These are phyloP conservation scores for Verticillium alfalfae DNA, from an alignment of 2,329 filamentous ascomycete genomes.

Conservation along the genomic window DNA sequence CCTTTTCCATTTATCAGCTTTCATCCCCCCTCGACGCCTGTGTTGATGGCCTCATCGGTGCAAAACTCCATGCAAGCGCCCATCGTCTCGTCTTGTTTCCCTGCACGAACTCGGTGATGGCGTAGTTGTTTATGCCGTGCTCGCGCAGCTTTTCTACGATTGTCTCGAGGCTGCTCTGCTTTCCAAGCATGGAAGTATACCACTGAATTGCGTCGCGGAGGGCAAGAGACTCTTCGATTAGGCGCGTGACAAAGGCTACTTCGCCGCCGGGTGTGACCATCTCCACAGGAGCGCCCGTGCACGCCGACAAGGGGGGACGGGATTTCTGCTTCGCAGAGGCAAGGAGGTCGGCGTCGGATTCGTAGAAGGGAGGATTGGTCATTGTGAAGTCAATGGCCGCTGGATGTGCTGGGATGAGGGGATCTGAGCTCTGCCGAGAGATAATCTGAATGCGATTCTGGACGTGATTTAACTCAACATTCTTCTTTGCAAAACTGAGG, in stretches of 20 bases:
- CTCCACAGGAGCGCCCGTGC: constrained; percentile 73
- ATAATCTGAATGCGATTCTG: constrained; percentile 60
- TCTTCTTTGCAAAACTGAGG: constrained; percentile 58
- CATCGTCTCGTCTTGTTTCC: constrained; percentile 76
- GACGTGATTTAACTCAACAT: constrained; percentile 63
- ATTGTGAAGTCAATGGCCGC: constrained; percentile 71
- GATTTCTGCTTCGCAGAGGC: constrained; percentile 61
- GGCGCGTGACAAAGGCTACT: constrained; percentile 63
- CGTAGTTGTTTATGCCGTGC: constrained; percentile 66
- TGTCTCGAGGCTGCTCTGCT: constrained; percentile 61
- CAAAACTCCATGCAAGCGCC: constrained; percentile 86
- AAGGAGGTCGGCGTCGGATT: constrained; percentile 63
- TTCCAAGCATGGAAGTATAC: constrained; percentile 91
- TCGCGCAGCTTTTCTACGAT: constrained; percentile 55
- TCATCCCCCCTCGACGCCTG: constrained; percentile 38
- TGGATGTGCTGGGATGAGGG: constrained; percentile 59
- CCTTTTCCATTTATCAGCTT: constrained; percentile 30
- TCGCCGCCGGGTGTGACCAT: constrained; percentile 84
- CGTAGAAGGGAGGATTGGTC: constrained; percentile 94
- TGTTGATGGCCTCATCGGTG: constrained; percentile 54
- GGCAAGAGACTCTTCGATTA: constrained; percentile 63
- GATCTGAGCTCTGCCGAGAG: constrained; percentile 40
- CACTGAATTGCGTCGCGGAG: constrained; percentile 63
- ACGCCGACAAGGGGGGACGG: constrained; percentile 62
- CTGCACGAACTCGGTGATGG: constrained; percentile 74